Conservation (phyloP, 2,329 filamentous ascomycete genomes). For the Macrophomina pseudophaseolina region DNA sequence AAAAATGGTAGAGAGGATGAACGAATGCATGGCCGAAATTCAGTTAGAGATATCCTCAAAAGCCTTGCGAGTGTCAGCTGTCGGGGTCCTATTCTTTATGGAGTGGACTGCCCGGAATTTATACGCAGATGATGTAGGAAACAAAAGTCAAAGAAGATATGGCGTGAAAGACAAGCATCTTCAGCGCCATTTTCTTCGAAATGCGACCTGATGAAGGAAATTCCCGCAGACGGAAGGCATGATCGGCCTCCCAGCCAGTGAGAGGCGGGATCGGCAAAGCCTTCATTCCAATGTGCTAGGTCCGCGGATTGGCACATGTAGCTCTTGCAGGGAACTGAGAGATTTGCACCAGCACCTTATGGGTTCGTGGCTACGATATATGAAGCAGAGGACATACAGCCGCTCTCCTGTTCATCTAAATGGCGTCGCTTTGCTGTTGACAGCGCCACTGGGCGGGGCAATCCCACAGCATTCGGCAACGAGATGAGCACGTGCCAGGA, state of each 20-base stretch:
- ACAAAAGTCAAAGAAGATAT: background rate
- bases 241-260: background rate
- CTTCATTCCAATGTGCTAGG: constrained; percentile 4
- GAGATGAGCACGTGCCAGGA: background rate
- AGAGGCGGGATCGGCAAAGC: background rate
- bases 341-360: background rate
- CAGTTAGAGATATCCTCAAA: too few relatives aligned
- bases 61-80: too few relatives aligned
- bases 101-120: background rate
- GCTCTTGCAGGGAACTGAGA: background rate
- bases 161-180: background rate
- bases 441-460: background rate
- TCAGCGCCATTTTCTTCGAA: background rate
- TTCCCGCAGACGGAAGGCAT: background rate
- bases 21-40: background rate
- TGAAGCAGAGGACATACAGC: too few relatives aligned
- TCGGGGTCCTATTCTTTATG: too few relatives aligned
- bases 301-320: background rate
- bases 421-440: background rate
- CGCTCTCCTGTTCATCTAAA: too few relatives aligned
- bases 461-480: too few relatives aligned
- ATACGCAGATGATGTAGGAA: background rate
- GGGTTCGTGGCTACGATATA: background rate
- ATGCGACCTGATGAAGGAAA: background rate
- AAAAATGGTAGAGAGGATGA: background rate